These are phyloP conservation scores for Kalanchoe fedtschenkoi DNA, from an alignment of 164 flowering plant species.

Conservation along the genomic window DNA sequence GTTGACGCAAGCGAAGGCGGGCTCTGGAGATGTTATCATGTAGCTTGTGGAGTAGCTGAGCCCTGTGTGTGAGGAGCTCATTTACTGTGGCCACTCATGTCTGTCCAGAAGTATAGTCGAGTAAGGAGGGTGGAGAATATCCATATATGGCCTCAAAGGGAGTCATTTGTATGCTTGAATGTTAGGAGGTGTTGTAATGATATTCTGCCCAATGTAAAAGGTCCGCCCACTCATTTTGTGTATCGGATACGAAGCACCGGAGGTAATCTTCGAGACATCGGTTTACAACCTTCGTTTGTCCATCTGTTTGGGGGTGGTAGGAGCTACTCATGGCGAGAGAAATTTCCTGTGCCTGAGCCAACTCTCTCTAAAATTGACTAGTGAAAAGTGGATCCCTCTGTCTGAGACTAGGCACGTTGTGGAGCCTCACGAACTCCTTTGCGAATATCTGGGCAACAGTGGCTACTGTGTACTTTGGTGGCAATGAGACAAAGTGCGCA, in stretches of 20 bases:
- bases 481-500: background rate
- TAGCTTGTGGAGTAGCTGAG: background rate
- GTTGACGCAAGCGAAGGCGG: slow-evolving; percentile 1
- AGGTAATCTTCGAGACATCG: background rate
- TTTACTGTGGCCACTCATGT: background rate
- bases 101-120: background rate
- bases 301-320: slow-evolving; percentile 2
- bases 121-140: background rate
- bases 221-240: background rate
- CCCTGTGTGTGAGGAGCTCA: background rate
- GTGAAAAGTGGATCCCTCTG: slow-evolving; percentile 7
- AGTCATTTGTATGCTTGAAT: background rate
- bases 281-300: background rate
- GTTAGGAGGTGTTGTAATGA: background rate
- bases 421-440: background rate
- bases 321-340: background rate
- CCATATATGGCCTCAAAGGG: background rate
- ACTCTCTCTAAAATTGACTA: background rate
- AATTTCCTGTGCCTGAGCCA: background rate
- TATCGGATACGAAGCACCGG: background rate
- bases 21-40: background rate
- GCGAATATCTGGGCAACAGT: background rate
- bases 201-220: background rate
- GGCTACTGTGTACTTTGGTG: background rate
- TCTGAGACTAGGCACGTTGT: background rate